Evolutionary conservation across 257 asterid species (phyloP).

Genomic region (Ocimum tenuiflorum): DNA sequence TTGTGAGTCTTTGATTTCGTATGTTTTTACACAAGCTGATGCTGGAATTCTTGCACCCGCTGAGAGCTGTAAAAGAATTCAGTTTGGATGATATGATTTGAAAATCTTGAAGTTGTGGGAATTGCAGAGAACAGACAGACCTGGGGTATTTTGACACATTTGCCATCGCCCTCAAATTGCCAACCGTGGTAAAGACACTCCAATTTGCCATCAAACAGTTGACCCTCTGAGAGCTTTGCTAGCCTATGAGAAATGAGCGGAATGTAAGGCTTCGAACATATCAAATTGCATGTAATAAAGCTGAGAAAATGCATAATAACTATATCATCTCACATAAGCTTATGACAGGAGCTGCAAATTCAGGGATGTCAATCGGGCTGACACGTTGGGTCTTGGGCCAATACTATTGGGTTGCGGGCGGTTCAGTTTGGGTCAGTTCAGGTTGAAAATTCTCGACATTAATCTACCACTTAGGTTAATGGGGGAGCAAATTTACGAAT

Average conservation of each 20-base stretch:
- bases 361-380: no score
- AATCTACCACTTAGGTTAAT: no score
- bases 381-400: no score
- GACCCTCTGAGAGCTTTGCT: constrained; percentile 96
- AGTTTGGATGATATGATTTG: no score
- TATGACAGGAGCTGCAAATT: no score
- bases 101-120: background rate
- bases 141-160: constrained; percentile 93
- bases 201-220: constrained; percentile 60
- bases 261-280: background rate
- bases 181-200: constrained; percentile 96
- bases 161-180: constrained; percentile 83
- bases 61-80: constrained; percentile 45
- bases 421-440: no score
- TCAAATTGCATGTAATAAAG: background rate
- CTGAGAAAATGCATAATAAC: background rate
- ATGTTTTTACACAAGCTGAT: constrained; percentile 71
- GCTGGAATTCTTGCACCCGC: constrained; percentile 68
- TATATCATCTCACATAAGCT: no score
- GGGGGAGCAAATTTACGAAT: no score
- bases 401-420: no score
- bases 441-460: no score
- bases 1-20: constrained; percentile 73
- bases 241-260: constrained; percentile 47
- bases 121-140: no score